Evolutionary conservation across 2,329 filamentous ascomycete genomes (phyloP).

Genomic region (Microascus cirrosus): DNA sequence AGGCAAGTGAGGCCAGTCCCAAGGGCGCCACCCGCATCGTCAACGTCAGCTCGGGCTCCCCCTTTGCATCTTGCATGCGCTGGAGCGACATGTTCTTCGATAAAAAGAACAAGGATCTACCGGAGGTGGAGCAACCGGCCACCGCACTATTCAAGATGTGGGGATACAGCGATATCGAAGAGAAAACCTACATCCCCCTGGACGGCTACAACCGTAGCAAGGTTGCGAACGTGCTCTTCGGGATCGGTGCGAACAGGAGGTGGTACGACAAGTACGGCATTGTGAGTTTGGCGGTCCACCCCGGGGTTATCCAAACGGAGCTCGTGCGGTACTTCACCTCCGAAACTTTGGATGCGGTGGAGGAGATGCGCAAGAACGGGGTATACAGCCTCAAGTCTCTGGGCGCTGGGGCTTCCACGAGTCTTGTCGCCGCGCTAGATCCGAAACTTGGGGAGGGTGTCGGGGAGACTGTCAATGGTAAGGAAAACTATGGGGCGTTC

Average conservation of each 20-base stretch:
- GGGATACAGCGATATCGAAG: slow-evolving; percentile 9
- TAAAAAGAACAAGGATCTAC: slow-evolving; percentile 14
- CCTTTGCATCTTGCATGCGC: slow-evolving; percentile 18
- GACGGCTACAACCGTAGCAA: slow-evolving; percentile 17
- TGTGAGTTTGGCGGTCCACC: slow-evolving; percentile 18
- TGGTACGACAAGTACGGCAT: slow-evolving; percentile 19
- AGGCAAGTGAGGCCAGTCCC: slow-evolving; percentile 13
- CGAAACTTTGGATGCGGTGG: slow-evolving; percentile 8
- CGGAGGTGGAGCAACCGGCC: slow-evolving; percentile 9
- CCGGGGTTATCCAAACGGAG: slow-evolving; percentile 21
- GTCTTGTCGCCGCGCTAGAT: slow-evolving; percentile 21
- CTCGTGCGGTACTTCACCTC: slow-evolving; percentile 13
- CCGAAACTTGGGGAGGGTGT: slow-evolving; percentile 10
- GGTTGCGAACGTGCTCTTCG: slow-evolving; percentile 16
- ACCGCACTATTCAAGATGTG: slow-evolving; percentile 7
- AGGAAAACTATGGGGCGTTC: slow-evolving; percentile 16
- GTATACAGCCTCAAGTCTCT: slow-evolving; percentile 11
- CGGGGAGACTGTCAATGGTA: slow-evolving; percentile 7
- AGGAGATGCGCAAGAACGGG: slow-evolving; percentile 6
- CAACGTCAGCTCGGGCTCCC: slow-evolving; percentile 27
- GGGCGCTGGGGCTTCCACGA: slow-evolving; percentile 18
- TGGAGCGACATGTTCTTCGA: slow-evolving; percentile 32
- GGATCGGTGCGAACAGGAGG: slow-evolving; percentile 11
- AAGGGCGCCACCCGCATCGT: slow-evolving; percentile 24
- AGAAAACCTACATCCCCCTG: slow-evolving; percentile 12